Conservation (phyloP, 352 stramenopile genomes). For the Globisporangium uncinulatum region DNA sequence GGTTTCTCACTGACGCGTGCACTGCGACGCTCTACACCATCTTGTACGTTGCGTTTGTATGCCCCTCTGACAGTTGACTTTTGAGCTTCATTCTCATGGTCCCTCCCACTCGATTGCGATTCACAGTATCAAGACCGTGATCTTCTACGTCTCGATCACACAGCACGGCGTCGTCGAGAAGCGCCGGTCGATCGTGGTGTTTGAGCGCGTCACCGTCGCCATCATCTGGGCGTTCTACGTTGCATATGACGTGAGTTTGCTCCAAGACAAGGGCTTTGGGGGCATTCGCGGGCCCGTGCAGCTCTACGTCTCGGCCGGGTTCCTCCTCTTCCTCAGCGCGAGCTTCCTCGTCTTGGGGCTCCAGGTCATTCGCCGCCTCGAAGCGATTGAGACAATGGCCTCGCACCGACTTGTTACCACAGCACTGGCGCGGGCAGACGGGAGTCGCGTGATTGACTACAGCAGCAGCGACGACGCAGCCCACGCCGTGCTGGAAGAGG, state of each 20-base stretch:
- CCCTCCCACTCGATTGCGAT: neutral
- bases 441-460: constrained; percentile 12
- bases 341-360: constrained; percentile 24
- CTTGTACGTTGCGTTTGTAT: constrained; percentile 27
- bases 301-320: constrained; percentile 16
- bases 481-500: constrained; percentile 4
- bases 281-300: constrained; percentile 16
- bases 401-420: constrained; percentile 9
- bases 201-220: constrained; percentile 20
- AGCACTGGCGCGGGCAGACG: constrained; percentile 1
- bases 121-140: constrained; percentile 40
- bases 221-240: constrained; percentile 42
- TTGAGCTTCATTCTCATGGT: neutral
- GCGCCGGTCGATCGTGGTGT: constrained; percentile 18
- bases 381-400: constrained; percentile 33
- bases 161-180: constrained; percentile 33
- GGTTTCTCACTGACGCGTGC: constrained; percentile 52
- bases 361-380: constrained; percentile 33
- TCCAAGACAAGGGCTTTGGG: constrained; percentile 31
- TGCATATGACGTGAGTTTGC: constrained; percentile 23
- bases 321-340: constrained; percentile 20
- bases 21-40: constrained; percentile 55
- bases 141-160: constrained; percentile 56
- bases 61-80: neutral
- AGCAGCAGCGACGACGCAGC: constrained; percentile 6